phyloP scores from a whole-genome alignment of 306 rosid genomes.

The Cercis canadensis region DNA sequence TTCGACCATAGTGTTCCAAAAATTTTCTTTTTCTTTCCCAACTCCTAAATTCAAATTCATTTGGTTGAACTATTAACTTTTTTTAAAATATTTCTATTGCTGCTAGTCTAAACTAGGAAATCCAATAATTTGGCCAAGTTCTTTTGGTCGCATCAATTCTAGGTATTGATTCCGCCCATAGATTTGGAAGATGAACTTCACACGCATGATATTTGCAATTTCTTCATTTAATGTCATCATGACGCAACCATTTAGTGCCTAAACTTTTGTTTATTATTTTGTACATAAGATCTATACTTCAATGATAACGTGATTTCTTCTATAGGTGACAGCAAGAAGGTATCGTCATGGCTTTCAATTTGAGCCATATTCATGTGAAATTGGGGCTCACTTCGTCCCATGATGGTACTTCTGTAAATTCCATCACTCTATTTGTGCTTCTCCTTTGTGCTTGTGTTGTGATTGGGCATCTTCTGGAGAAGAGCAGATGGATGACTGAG shows the following conservation, averaged over 20 bases:
- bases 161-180: neutral
- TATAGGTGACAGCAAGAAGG: constrained; percentile 7
- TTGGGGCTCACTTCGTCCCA: constrained; percentile 22
- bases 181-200: neutral
- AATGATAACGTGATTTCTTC: constrained; percentile 14
- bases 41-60: neutral
- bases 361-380: constrained; percentile 31
- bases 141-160: neutral
- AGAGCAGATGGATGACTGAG: constrained; percentile 63
- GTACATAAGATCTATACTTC: neutral
- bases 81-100: no score
- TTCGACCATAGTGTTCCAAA: no score
- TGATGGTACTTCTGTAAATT: constrained; percentile 37
- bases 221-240: neutral
- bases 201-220: neutral
- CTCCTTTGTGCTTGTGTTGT: constrained; percentile 62
- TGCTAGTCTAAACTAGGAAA: neutral
- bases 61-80: no score
- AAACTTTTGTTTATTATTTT: neutral
- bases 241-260: neutral
- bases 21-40: no score
- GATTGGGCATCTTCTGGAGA: constrained; percentile 67
- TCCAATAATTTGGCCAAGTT: neutral
- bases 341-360: constrained; percentile 36
- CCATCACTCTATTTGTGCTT: constrained; percentile 58